Conservation (phyloP, 179 eudicot species). For the Camellia oleifera region DNA sequence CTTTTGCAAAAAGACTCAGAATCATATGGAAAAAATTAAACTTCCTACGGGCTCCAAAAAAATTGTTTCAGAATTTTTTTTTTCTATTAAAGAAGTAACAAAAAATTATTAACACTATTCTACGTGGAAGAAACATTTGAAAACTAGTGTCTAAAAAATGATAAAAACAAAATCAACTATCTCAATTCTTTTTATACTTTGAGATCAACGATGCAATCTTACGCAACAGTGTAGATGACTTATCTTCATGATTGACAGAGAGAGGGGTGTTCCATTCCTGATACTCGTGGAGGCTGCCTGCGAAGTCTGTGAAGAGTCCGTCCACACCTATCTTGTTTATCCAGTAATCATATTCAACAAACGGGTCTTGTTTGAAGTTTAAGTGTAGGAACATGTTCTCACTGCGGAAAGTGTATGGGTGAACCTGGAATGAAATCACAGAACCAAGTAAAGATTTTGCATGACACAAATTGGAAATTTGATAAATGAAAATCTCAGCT, state of each 20-base stretch:
- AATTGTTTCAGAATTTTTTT: too few species aligned
- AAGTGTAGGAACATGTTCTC: constrained; percentile 73
- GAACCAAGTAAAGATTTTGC: background rate
- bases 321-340: constrained; percentile 79
- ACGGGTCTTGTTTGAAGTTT: constrained; percentile 78
- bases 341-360: constrained; percentile 77
- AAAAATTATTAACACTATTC: background rate
- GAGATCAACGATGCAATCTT: constrained; percentile 1
- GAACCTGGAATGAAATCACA: constrained; percentile 54
- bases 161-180: background rate
- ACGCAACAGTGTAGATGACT: background rate
- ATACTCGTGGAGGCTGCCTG: constrained; percentile 81
- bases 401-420: constrained; percentile 83
- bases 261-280: constrained; percentile 68
- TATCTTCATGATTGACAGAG: background rate
- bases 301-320: constrained; percentile 90
- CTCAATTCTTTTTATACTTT: background rate
- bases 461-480: background rate
- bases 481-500: too few species aligned
- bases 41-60: too few species aligned
- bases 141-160: background rate
- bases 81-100: too few species aligned
- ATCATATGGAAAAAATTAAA: too few species aligned
- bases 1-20: too few species aligned
- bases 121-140: background rate